Percentiles rank a stretch among this genome's conserved stretches.
Evolutionary conservation across 257 asterid genomes (phyloP).

Genomic region (Penstemon newberryi): DNA sequence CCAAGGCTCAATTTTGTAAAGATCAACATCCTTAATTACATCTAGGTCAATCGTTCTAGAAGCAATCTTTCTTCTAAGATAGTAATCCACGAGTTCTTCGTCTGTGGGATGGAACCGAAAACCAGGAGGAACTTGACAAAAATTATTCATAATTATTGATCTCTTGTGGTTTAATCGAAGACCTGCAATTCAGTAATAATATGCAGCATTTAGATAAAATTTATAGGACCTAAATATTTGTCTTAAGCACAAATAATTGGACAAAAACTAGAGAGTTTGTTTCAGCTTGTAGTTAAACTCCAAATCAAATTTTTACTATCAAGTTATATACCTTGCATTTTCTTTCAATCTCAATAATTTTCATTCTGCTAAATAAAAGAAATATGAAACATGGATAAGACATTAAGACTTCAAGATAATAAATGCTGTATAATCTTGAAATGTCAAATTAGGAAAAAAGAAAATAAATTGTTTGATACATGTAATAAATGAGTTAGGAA

Average conservation of each 20-base stretch:
- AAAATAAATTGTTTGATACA: no score
- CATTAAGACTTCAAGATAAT: no score
- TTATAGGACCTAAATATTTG: background rate
- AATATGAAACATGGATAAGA: no score
- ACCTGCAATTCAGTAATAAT: conserved; percentile 32
- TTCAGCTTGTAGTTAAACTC: no score
- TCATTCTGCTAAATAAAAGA: no score
- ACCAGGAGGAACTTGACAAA: conserved; percentile 73
- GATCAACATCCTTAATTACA: conserved; percentile 65
- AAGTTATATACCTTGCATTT: no score
- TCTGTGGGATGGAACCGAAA: conserved; percentile 82
- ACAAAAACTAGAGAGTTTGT: no score
- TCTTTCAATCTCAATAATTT: no score
- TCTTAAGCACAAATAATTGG: background rate
- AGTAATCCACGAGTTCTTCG: conserved; percentile 83
- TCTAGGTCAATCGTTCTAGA: conserved; percentile 51
- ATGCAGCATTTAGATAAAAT: background rate
- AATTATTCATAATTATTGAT: conserved; percentile 38
- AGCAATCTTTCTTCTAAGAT: conserved; percentile 62
- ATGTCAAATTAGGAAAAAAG: no score
- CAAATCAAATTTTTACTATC: no score
- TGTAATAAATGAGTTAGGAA: no score
- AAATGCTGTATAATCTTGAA: no score
- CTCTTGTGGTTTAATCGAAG: conserved; percentile 1
- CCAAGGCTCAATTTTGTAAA: conserved; percentile 74